phyloP scores from a whole-genome alignment of 2,329 filamentous ascomycete genomes.

The Epichloe festucae region DNA sequence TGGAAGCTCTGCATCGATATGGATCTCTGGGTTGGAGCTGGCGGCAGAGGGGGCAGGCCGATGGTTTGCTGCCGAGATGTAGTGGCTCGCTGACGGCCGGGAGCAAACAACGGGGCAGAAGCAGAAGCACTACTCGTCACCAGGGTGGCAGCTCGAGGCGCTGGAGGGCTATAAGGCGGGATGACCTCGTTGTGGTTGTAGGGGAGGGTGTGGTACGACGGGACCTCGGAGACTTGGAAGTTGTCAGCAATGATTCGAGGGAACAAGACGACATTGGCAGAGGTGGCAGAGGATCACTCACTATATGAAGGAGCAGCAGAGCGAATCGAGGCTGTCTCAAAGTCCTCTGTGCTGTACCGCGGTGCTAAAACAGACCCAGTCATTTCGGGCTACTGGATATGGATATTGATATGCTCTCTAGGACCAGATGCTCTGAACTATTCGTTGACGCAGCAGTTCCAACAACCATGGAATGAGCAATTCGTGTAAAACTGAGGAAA shows the following conservation, averaged over 20 bases:
- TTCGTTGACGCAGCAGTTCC: neutral
- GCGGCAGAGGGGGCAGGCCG: slow-evolving; percentile 39
- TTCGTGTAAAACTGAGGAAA: neutral
- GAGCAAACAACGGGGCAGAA: slow-evolving; percentile 2
- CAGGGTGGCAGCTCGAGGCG: slow-evolving; percentile 1
- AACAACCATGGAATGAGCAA: neutral
- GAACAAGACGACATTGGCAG: neutral
- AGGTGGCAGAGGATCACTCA: slow-evolving; percentile 22
- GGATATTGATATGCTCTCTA: neutral
- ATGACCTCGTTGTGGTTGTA: slow-evolving; percentile 29
- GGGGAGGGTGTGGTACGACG: slow-evolving; percentile 48
- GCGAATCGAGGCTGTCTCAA: slow-evolving; percentile 53
- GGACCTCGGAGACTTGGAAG: slow-evolving; percentile 44
- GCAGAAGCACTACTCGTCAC: slow-evolving; percentile 3
- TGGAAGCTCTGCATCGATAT: slow-evolving; percentile 40
- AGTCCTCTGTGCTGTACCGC: slow-evolving; percentile 37
- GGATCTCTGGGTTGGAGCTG: slow-evolving; percentile 22
- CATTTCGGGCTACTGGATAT: slow-evolving; percentile 14
- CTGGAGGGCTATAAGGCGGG: slow-evolving; percentile 36
- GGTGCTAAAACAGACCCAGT: slow-evolving; percentile 18
- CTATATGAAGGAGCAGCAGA: slow-evolving; percentile 57
- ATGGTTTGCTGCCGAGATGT: slow-evolving; percentile 21
- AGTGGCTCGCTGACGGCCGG: slow-evolving; percentile 11
- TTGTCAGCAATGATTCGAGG: neutral
- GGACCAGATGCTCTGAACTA: neutral